Base-by-base conservation (phyloP, 495 filamentous ascomycete species). In the Xylaria curta region DNA sequence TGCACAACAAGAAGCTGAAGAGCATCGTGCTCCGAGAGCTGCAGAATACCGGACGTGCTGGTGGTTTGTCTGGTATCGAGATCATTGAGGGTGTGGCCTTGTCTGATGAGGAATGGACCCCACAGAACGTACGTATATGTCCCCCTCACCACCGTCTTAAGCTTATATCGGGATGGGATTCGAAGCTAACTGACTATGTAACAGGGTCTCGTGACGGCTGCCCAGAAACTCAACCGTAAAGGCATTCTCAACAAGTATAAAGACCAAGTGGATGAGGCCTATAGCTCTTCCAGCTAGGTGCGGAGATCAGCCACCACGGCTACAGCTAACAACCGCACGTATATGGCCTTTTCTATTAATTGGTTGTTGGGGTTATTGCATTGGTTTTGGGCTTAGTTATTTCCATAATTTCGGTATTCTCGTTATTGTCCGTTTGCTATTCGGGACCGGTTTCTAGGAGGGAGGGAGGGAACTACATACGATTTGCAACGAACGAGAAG, bases 41-140 rank as follows among this genome's bases (percentile, higher is more conserved):
- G 54, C 94, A 97, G 82, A 81, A 77, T 38, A 87, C 88, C 2
- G 96, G 95, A 56, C 88, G 87, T 72, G 86, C 89, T 46, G 93
- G 92, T 74, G 93, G 94, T 9, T 85, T 99, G 62, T 86, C 84
- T 21, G 92, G 93, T 28, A 94, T 97, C 74, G 96, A 99, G 84
- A 93, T 98, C 63, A 91, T 99, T 75, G 91, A 94, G 70, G 96
- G 96, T 72, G 94, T 97, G 19, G 94, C 97, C 7, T 80, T 99
- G 78, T 92, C 94, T 1, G 94, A 97, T 73, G 95, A 99, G 81
- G 96, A 99, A 80, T 99, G 96, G 96, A 98, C 92, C 33, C 93
- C 96, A 63, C 92, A 97, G 66, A 98, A 97, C 82, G 95, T 97
- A 86, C 90, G 94, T 87, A 33, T 4, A 2, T 4, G 2, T 33